These are phyloP conservation scores for Diplodia intermedia DNA, from an alignment of 2,329 filamentous ascomycete genomes.

Conservation along the genomic window DNA sequence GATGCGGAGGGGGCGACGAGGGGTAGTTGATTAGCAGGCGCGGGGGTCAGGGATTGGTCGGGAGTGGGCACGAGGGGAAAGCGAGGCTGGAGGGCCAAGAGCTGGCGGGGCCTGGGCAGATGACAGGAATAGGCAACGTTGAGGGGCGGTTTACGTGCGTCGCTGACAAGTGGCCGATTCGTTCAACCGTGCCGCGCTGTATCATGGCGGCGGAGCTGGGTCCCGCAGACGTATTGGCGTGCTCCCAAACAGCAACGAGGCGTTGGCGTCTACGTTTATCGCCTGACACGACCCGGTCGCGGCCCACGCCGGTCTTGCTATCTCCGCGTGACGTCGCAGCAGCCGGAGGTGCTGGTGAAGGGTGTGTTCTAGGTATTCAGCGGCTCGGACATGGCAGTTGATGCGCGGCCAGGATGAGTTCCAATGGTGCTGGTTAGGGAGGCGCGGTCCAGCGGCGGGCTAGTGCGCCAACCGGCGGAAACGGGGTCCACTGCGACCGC, in stretches of 20 bases:
- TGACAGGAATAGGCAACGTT: constrained; percentile 11
- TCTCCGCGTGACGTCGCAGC: constrained; percentile 11
- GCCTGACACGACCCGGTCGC: constrained; percentile 16
- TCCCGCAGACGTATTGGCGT: too few relatives aligned
- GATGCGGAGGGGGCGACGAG: neutral
- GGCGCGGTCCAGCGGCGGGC: neutral
- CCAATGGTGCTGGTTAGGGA: neutral
- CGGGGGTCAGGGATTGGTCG: constrained; percentile 7
- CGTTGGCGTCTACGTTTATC: neutral
- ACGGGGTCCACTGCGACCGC: constrained; percentile 10
- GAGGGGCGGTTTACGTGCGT: neutral
- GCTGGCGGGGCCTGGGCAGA: constrained; percentile 8
- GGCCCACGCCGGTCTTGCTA: neutral
- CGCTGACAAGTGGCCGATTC: constrained; percentile 1
- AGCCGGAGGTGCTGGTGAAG: neutral
- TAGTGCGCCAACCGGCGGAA: neutral
- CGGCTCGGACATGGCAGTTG: neutral
- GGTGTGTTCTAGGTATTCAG: neutral
- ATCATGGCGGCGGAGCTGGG: constrained; percentile 1
- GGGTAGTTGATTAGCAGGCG: neutral
- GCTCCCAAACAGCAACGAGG: too few relatives aligned
- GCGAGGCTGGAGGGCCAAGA: constrained; percentile 24
- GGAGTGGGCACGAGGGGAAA: neutral
- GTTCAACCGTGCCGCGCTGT: constrained; percentile 8
- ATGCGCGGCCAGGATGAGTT: constrained; percentile 13